Evolutionary conservation across 2,329 filamentous ascomycete genomes (phyloP), one percentile per base, ranked within the genome.

Genomic region (Didymella pomorum): DNA sequence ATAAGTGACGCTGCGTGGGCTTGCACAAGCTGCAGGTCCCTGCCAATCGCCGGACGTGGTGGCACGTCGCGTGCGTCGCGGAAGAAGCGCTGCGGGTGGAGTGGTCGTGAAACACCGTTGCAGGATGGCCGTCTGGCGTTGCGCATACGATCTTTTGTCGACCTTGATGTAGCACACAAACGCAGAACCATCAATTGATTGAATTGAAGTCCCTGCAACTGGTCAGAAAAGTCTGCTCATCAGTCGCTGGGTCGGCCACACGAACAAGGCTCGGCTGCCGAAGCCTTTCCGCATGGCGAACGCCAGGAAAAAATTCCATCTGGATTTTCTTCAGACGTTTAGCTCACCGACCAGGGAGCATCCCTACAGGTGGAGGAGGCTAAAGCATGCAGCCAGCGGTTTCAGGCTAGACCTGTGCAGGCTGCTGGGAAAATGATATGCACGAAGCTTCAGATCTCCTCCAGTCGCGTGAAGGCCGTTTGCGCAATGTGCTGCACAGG

Each of bases 11-110:
- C 65, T 68, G 65, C 49, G 58, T 41, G 35, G 37, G 49, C 49
- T 66, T 57, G 60, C 44, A 50, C 21, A 42, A 43, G 56, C 31
- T 39, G 53, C 53, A 46, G 25, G 53, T 49, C 60, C 67, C 64
- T 70, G 68, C 64, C 62, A 66, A 67, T 69, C 63, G 68, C 48
- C 51, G 56, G 31, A 56, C 43, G 53, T 61, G 60, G 69, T 67
- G 65, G 66, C 59, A 67, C 66, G 65, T 74, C 70, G 71, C 72
- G 71, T 76, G 71, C 69, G 66, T 67, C 66, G 35, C 44, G 26
- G 47, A 51, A 53, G 46, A 39, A 44, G 45, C 57, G 51, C 60
- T 59, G 56, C 45, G 55, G 60, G 60, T 57, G 51, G 64, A 58
- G 56, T 57, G 51, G 28, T 63, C 45, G 65, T 73, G 71, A 71